Percentiles rank a stretch among this genome's conserved stretches.
Conservation (phyloP, 352 stramenopile species). For the Elongisporangium undulatum region DNA sequence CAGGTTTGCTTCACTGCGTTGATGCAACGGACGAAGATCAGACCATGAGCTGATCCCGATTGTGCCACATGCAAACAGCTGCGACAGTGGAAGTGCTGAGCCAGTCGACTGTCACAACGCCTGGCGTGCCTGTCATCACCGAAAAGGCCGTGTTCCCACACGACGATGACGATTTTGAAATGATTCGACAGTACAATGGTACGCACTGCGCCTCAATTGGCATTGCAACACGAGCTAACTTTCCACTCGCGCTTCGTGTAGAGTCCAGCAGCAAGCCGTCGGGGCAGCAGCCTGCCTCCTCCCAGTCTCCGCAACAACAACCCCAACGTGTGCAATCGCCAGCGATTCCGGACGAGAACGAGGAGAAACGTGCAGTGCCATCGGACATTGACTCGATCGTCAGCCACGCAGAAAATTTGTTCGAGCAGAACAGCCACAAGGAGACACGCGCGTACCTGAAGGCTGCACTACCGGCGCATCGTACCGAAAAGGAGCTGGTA, state of each 20-base stretch:
- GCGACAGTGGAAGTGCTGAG: constrained; percentile 12
- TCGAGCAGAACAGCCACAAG: constrained; percentile 36
- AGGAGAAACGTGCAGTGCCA: constrained; percentile 26
- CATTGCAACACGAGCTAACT: not conserved
- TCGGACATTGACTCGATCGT: constrained; percentile 26
- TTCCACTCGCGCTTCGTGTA: not conserved
- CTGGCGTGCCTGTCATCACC: constrained; percentile 33
- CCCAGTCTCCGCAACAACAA: constrained; percentile 1
- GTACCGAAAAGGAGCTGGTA: constrained; percentile 48
- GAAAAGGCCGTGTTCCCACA: constrained; percentile 57
- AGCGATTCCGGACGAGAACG: constrained; percentile 14
- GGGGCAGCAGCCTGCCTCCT: not conserved
- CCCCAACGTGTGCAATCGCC: not conserved
- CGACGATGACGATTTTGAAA: constrained; percentile 50
- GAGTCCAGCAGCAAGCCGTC: not conserved
- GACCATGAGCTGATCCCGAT: not conserved
- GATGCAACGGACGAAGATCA: not conserved
- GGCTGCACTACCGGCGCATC: constrained; percentile 24
- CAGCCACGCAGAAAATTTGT: constrained; percentile 40
- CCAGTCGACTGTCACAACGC: constrained; percentile 5
- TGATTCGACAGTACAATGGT: constrained; percentile 45
- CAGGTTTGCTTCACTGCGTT: constrained; percentile 19
- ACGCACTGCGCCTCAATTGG: not conserved
- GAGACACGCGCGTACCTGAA: constrained; percentile 41
- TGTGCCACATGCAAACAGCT: not conserved